Percentiles rank a stretch among this genome's conserved stretches.
Conservation (phyloP, 1,284 basidiomycete genomes). For the Ceratobasidium sp. region DNA sequence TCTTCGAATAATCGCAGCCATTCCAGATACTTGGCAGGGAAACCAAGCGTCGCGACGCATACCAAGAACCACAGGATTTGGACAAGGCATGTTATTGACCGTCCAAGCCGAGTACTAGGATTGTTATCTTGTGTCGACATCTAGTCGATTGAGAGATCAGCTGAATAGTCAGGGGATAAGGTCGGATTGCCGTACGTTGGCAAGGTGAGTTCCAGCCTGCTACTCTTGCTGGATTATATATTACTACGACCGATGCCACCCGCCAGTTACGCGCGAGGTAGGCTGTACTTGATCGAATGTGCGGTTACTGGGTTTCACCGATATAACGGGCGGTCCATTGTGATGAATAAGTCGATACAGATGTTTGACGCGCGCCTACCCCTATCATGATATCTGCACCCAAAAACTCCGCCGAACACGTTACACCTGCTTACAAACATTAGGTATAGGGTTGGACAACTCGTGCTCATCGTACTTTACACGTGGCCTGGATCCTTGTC, state of each 20-base stretch:
- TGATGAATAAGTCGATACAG: background rate
- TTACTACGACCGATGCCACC: background rate
- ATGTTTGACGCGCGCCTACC: background rate
- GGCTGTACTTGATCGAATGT: background rate
- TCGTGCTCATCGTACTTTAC: no score
- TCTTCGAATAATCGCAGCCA: slow-evolving; percentile 28
- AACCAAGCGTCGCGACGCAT: slow-evolving; percentile 8
- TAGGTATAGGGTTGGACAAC: no score
- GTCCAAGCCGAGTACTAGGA: no score
- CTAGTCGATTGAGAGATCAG: background rate
- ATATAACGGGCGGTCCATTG: background rate
- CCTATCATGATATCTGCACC: no score
- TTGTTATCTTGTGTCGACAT: background rate
- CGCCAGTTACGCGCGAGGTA: background rate
- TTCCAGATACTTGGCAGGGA: slow-evolving; percentile 27
- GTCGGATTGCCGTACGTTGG: background rate
- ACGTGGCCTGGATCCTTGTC: no score
- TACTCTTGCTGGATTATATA: background rate
- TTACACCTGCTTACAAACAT: background rate
- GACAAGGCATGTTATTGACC: background rate
- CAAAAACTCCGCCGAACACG: background rate
- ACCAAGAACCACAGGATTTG: background rate
- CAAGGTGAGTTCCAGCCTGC: background rate
- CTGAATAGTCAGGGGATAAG: background rate
- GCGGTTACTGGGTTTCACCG: background rate